These are phyloP conservation scores for Chlamydomonas incerta DNA, from an alignment of 139 green algal species.

Conservation along the genomic window DNA sequence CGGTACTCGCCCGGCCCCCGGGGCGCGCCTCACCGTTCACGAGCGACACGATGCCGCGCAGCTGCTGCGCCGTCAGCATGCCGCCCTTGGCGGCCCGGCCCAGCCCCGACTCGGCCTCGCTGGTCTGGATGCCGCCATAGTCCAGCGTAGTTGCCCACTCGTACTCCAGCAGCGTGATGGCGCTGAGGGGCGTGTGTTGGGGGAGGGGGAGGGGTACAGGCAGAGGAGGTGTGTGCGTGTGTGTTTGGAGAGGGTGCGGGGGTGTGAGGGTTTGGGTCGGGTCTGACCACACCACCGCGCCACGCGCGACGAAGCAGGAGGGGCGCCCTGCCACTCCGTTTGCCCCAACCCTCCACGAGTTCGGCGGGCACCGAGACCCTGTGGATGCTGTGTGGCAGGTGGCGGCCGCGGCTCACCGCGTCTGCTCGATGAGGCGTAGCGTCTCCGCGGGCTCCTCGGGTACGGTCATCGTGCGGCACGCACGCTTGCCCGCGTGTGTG, in stretches of 20 bases:
- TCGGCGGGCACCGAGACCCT: too few species aligned
- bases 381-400: too few species aligned
- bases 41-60: slow-evolving; percentile 25
- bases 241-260: too few species aligned
- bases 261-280: neutral
- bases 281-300: too few species aligned
- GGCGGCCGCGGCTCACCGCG: slow-evolving; percentile 50
- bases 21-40: slow-evolving; percentile 23
- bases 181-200: slow-evolving; percentile 33
- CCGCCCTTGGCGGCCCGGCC: slow-evolving; percentile 71
- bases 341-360: too few species aligned
- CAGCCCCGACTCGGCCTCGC: slow-evolving; percentile 62
- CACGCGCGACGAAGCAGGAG: too few species aligned
- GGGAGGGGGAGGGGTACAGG: neutral
- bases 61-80: slow-evolving; percentile 57
- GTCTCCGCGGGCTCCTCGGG: slow-evolving; percentile 40
- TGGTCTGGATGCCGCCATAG: slow-evolving; percentile 82
- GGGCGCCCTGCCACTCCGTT: too few species aligned
- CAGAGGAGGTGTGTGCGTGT: neutral
- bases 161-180: slow-evolving; percentile 65
- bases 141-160: slow-evolving; percentile 74
- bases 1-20: too few species aligned
- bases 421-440: slow-evolving; percentile 68
- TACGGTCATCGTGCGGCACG: slow-evolving; percentile 55
- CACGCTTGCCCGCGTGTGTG: slow-evolving; percentile 72